These are phyloP conservation scores for Ogataea polymorpha DNA, from an alignment of 805 yeast genomes.

Conservation along the genomic window DNA sequence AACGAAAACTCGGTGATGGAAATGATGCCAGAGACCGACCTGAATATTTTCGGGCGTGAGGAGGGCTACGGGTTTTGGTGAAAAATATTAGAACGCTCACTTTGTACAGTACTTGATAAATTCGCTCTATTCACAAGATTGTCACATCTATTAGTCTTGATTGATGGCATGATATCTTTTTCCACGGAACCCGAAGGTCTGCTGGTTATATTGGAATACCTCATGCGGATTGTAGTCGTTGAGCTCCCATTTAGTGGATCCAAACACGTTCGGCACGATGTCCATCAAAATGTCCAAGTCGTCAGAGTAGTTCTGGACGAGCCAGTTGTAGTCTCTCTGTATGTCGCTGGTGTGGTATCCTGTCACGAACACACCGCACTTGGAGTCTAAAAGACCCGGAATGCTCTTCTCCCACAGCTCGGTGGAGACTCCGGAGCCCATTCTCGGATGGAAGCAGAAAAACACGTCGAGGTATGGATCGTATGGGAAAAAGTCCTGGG, in stretches of 20 bases:
- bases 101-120: conserved; percentile 1
- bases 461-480: conserved; percentile 94
- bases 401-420: conserved; percentile 82
- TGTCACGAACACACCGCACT: conserved; percentile 88
- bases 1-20: conserved; percentile 18
- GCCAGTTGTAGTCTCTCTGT: conserved; percentile 67
- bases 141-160: conserved; percentile 14
- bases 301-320: conserved; percentile 59
- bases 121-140: conserved; percentile 10
- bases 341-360: conserved; percentile 81
- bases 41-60: conserved; percentile 21
- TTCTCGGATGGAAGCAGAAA: conserved; percentile 94
- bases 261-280: conserved; percentile 67
- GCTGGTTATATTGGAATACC: conserved; percentile 87
- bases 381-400: conserved; percentile 85
- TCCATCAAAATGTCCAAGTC: conserved; percentile 82
- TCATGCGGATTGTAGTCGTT: conserved; percentile 92
- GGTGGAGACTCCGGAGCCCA: conserved; percentile 74
- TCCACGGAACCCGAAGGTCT: conserved; percentile 89
- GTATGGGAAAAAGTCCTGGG: conserved; percentile 94
- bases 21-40: conserved; percentile 11
- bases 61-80: conserved; percentile 32
- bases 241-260: conserved; percentile 90
- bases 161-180: conserved; percentile 88
- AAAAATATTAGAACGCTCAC: background rate